Evolutionary conservation across 257 asterid species (phyloP), one percentile per base, ranked within the genome.

Genomic region (Buddleja alternifolia): DNA sequence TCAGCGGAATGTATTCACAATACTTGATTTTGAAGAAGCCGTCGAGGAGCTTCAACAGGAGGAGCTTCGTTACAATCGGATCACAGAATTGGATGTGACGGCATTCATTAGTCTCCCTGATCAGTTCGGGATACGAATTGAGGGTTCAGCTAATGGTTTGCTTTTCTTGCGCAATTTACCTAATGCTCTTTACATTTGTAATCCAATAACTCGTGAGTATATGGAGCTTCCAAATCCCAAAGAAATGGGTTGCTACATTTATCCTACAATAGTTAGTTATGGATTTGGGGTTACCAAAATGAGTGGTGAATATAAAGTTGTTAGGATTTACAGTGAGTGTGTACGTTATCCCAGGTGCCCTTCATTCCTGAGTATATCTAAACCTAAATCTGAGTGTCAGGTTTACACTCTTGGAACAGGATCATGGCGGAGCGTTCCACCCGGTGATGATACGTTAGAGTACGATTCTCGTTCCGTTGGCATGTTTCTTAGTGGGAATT

Each of bases 361-460:
- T 12, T n/a, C 20, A 4, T 54, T 63, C 34, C 2, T 58, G 8
- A 40, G 46, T 20, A 23, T 73, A 60, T n/a, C n/a, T n/a, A n/a
- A n/a, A n/a, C 69, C 52, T 0, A 60, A 65, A 16, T 71, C 74
- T 7, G 58, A 48, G 4, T 78, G 85, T 48, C 60, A 57, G 3
- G 78, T 81, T 44, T 79, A 83, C 75, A 76, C 89, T 3, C 75
- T 83, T 15, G 89, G 87, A 60, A 77, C 75, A 20, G 81, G 81
- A 6, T 52, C 64, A 0, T 84, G 89, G 84, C 61, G 78, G 50
- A 54, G 46, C 10, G 37, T 75, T 3, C 68, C 21, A 1, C 41
- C 61, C 0, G 66, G 45, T 5, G 46, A 36, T n/a, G 25, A 36
- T 1, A n/a, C n/a, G n/a, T 53, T 63, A 0, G 19, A 2, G 1